Conservation (phyloP, 148 eudicot genomes). For the Polygonum maritimum region DNA sequence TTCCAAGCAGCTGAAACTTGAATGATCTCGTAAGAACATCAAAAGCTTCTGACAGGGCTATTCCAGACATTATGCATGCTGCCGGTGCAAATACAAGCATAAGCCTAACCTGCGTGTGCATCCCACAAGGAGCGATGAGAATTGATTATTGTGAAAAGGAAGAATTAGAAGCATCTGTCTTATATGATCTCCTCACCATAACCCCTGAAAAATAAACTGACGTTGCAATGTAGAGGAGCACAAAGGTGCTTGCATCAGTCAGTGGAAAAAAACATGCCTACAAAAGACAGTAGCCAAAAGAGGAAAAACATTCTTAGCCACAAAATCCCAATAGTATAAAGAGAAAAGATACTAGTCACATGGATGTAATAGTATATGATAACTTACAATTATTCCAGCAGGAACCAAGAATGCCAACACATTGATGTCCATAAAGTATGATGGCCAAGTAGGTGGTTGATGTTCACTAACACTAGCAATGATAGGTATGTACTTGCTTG, state of each 20-base stretch:
- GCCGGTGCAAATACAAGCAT: constrained; percentile 99
- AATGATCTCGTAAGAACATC: constrained; percentile 77
- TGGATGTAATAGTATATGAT: background rate
- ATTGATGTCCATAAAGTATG: constrained; percentile 98
- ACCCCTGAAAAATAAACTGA: constrained; percentile 98
- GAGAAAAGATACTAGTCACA: background rate
- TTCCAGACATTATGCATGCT: constrained; percentile 97
- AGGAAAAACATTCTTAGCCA: background rate
- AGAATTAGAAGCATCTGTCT: background rate
- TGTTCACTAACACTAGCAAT: constrained; percentile 99
- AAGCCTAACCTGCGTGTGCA: constrained; percentile 61
- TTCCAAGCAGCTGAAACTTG: constrained; percentile 55
- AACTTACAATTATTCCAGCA: constrained; percentile 93
- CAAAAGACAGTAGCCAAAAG: constrained; percentile 12
- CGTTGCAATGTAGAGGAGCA: constrained; percentile 75
- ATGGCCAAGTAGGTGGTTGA: constrained; percentile 99
- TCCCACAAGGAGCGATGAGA: background rate
- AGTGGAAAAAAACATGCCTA: constrained; percentile 95
- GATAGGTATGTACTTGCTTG: constrained; percentile 98
- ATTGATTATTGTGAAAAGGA: background rate
- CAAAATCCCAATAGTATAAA: background rate
- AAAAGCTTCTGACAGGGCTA: constrained; percentile 94
- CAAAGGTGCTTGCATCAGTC: constrained; percentile 95
- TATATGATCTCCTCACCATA: constrained; percentile 47
- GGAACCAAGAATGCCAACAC: constrained; percentile 98